A percentile compares a stretch with the other conserved stretches of the same genome.
These are phyloP conservation scores for Chrysoporthe puriensis DNA, from an alignment of 2,329 filamentous ascomycete species.

Conservation along the genomic window DNA sequence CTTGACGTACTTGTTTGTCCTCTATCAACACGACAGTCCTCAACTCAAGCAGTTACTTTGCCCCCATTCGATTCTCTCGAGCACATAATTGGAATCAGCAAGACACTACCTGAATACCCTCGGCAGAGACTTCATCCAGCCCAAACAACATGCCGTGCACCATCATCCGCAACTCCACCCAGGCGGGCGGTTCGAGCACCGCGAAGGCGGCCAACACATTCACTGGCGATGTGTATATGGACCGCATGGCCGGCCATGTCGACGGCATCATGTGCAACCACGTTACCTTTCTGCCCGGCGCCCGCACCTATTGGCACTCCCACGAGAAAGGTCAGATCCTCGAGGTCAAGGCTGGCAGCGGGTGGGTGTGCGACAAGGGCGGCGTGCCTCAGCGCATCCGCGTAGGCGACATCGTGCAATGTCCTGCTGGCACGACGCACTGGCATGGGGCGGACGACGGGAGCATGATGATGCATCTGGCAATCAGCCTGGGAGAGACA, in stretches of 20 bases:
- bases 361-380: slow-evolving; percentile 48
- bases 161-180: slow-evolving; percentile 21
- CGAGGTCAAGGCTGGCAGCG: slow-evolving; percentile 43
- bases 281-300: slow-evolving; percentile 47
- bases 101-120: too few relatives aligned
- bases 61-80: too few relatives aligned
- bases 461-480: slow-evolving; percentile 46
- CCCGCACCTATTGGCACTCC: slow-evolving; percentile 49
- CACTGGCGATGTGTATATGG: slow-evolving; percentile 24
- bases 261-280: slow-evolving; percentile 30
- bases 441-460: slow-evolving; percentile 49
- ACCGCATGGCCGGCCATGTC: slow-evolving; percentile 18
- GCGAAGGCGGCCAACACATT: slow-evolving; percentile 23
- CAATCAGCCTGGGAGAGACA: slow-evolving; percentile 42
- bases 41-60: too few relatives aligned
- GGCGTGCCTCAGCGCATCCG: slow-evolving; percentile 40
- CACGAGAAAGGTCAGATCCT: slow-evolving; percentile 50
- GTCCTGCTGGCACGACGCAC: slow-evolving; percentile 45
- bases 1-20: too few relatives aligned
- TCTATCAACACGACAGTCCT: too few relatives aligned
- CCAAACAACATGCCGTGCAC: slow-evolving; percentile 20
- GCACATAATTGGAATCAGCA: too few relatives aligned
- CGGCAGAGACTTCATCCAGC: not conserved
- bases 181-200: slow-evolving; percentile 20
- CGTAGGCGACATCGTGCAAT: slow-evolving; percentile 47